Conservation (phyloP, 768 basidiomycete genomes). For the Hirschioporus abietinus region DNA sequence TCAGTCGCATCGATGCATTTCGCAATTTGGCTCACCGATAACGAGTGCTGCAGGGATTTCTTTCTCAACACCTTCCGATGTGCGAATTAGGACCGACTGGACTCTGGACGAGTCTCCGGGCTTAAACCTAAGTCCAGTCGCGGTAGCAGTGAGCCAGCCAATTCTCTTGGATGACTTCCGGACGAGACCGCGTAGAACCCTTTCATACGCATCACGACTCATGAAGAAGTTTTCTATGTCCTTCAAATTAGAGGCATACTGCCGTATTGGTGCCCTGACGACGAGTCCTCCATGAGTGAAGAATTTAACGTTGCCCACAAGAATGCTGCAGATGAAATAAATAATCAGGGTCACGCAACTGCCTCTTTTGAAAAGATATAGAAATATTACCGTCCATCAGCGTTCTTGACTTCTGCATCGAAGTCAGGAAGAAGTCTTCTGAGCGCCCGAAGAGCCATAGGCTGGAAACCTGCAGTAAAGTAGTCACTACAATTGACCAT, state of each 20-base stretch:
- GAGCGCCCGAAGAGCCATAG: constrained; percentile 14
- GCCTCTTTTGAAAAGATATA: no score
- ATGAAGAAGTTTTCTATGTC: constrained; percentile 18
- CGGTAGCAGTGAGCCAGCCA: constrained; percentile 22
- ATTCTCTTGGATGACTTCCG: constrained; percentile 19
- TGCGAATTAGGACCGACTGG: constrained; percentile 16
- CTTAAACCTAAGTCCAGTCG: constrained; percentile 21
- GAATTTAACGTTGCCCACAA: constrained; percentile 16
- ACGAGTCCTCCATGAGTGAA: constrained; percentile 13
- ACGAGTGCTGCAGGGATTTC: constrained; percentile 18
- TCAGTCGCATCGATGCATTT: neutral
- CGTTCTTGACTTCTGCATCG: constrained; percentile 16
- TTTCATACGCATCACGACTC: constrained; percentile 24
- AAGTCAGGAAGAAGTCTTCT: constrained; percentile 18
- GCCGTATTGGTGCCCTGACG: constrained; percentile 7
- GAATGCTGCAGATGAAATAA: constrained; percentile 1
- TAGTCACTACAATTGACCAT: neutral
- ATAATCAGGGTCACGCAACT: neutral
- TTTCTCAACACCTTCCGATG: constrained; percentile 9
- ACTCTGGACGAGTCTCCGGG: constrained; percentile 12
- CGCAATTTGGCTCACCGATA: constrained; percentile 15
- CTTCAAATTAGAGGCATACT: constrained; percentile 11
- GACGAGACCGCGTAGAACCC: constrained; percentile 25
- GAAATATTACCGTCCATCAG: constrained; percentile 10
- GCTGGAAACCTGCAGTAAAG: constrained; percentile 13